Evolutionary conservation across 345 rosid species (phyloP).

Genomic region (Syzygium grande): DNA sequence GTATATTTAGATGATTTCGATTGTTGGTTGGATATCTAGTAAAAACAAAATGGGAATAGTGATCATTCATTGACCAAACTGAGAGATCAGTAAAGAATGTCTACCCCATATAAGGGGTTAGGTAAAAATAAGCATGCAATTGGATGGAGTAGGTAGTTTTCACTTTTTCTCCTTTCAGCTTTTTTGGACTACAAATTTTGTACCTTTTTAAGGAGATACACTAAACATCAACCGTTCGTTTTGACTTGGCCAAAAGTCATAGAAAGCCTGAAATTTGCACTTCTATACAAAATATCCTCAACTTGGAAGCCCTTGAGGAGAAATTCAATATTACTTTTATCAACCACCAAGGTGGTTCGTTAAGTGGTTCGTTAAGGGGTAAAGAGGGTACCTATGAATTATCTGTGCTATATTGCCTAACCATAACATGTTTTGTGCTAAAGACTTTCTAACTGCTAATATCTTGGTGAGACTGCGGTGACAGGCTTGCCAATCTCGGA

Average conservation of each 20-base stretch:
- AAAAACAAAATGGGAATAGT: neutral
- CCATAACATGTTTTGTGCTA: neutral
- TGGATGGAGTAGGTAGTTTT: neutral
- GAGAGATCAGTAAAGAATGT: neutral
- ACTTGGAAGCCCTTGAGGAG: neutral
- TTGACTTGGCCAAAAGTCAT: neutral
- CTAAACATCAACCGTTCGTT: neutral
- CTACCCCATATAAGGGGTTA: neutral
- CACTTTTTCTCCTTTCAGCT: neutral
- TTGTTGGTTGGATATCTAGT: neutral
- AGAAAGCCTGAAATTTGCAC: neutral
- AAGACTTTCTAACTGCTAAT: neutral
- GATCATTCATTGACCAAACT: neutral
- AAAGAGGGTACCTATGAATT: neutral
- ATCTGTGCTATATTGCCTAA: neutral
- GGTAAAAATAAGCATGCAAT: neutral
- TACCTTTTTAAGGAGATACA: neutral
- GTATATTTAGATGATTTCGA: neutral
- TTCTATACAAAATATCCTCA: neutral
- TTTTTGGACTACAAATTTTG: neutral
- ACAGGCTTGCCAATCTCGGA: neutral
- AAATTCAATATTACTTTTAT: neutral
- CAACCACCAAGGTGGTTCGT: neutral
- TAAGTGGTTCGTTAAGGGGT: neutral
- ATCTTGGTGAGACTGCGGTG: fast-evolving